Base-by-base conservation (phyloP, 495 filamentous ascomycete genomes). In the Glutinoglossum americanum region DNA sequence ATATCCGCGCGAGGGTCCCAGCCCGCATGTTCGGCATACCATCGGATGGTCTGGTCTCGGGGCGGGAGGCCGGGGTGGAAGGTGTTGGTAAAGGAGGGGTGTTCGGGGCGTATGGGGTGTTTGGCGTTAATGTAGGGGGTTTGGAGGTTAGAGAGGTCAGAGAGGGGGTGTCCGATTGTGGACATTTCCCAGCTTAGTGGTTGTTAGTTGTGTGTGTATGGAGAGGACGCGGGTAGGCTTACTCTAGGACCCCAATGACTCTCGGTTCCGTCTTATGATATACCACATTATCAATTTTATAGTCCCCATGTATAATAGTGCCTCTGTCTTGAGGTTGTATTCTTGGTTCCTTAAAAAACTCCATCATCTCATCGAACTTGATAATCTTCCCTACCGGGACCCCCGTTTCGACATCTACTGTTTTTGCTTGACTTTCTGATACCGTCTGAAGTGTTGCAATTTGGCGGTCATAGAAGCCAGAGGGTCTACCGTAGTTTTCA, bases 211-310 rank as follows among this genome's bases (percentile, higher is more conserved):
- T n/a, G 13, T 19, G 7, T 28, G 23, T 15, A 23, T 27, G 8
- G 2, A 23, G 47, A 49, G 49, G 28, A 27, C 17, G 19, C 19
- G 23, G 26, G 56, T 55, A 47, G 1, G 72, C 80, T 69, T 65
- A 83, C 76, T 98, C 92, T 7, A 97, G 71, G 53, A 97, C 87
- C 6, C 89, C 92, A 70, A 96, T 89, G 11, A 97, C 89, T 51
- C 81, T 69, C 13, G 92, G 79, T 69, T 93, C 87, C 0, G 81
- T 89, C 69, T 84, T 81, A 69, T 94, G 87, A 67, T 90, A 98
- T 48, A 98, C 84, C 59, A 97, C 71, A 63, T 98, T 98, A 68
- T 98, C 92, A 64, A 98, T 90, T 71, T 98, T 98, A 72, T 90
- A 98, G 64, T 98, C 92, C 27, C 92, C 92, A 64, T 98, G 92